Evolutionary conservation across 2,329 filamentous ascomycete species (phyloP).

Genomic region (Mycogone perniciosa): DNA sequence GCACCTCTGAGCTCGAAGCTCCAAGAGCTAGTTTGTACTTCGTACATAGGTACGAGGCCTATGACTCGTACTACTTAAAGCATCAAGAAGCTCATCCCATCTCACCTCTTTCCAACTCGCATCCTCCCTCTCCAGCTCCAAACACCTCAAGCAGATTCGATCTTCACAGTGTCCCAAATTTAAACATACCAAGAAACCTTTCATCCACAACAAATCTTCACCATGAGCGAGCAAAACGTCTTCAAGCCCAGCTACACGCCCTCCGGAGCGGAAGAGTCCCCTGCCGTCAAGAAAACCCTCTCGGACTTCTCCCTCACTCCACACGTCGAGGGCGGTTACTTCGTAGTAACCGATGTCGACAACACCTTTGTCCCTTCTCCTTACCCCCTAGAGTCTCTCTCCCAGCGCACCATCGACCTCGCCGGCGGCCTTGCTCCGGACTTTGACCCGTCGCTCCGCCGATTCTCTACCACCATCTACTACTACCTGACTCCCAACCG

Average conservation of each 20-base stretch:
- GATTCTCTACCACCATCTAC: conserved; percentile 55
- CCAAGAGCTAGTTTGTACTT: too few relatives aligned
- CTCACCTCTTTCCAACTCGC: too few relatives aligned
- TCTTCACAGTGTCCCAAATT: too few relatives aligned
- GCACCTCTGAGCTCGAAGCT: too few relatives aligned
- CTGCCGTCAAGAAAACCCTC: conserved; percentile 15
- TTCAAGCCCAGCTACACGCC: conserved; percentile 9
- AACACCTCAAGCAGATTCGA: too few relatives aligned
- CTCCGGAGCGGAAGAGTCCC: conserved; percentile 7
- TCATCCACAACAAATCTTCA: too few relatives aligned
- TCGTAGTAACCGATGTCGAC: conserved; percentile 53
- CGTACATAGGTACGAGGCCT: too few relatives aligned
- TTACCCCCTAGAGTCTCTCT: conserved; percentile 28
- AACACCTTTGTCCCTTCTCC: conserved; percentile 45
- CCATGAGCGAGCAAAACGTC: background rate
- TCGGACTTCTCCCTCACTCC: conserved; percentile 30
- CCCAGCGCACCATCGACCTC: conserved; percentile 28
- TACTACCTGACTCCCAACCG: conserved; percentile 54
- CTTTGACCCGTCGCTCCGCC: conserved; percentile 38
- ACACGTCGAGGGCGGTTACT: conserved; percentile 62
- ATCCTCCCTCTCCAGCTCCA: too few relatives aligned
- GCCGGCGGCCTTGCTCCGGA: conserved; percentile 27
- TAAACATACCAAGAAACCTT: too few relatives aligned
- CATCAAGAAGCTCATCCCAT: too few relatives aligned
- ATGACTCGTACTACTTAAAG: too few relatives aligned